These are phyloP conservation scores for Cyamopsis tetragonoloba DNA, from an alignment of 306 rosid species.

Conservation along the genomic window DNA sequence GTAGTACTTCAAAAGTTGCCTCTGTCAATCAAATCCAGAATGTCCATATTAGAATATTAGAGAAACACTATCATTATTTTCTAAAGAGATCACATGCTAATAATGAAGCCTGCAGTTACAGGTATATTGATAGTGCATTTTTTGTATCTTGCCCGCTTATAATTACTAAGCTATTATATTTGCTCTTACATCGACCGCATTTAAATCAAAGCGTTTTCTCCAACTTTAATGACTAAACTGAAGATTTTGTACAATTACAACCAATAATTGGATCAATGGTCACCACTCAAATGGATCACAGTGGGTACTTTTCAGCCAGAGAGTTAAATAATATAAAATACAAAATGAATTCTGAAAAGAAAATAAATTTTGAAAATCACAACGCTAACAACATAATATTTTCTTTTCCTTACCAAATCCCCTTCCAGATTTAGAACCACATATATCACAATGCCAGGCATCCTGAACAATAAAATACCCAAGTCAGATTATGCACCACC, in stretches of 20 bases:
- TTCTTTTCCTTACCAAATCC: constrained; percentile 68
- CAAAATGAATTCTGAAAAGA: too few relatives aligned
- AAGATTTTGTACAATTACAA: too few relatives aligned
- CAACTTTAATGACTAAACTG: too few relatives aligned
- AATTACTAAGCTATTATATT: too few relatives aligned
- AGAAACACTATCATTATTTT: background rate
- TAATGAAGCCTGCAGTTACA: background rate
- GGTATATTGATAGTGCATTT: background rate
- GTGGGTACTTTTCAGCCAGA: too few relatives aligned
- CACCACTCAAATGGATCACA: too few relatives aligned
- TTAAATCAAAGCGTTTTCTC: too few relatives aligned
- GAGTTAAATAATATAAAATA: too few relatives aligned
- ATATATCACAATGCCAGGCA: constrained; percentile 91
- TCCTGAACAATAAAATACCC: constrained; percentile 47
- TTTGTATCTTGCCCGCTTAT: too few relatives aligned
- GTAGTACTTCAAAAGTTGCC: constrained; percentile 92
- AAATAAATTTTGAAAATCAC: too few relatives aligned
- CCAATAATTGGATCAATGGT: too few relatives aligned
- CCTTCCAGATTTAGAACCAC: constrained; percentile 90
- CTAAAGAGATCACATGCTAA: background rate
- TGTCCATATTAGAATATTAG: constrained; percentile 2
- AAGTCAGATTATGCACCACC: background rate
- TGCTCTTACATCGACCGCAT: too few relatives aligned
- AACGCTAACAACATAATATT: background rate
- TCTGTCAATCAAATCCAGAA: constrained; percentile 47